A percentile compares a stretch with the other conserved stretches of the same genome.
phyloP scores from a whole-genome alignment of 202 grass and related monocot genomes.

The Saccharum hybrid region DNA sequence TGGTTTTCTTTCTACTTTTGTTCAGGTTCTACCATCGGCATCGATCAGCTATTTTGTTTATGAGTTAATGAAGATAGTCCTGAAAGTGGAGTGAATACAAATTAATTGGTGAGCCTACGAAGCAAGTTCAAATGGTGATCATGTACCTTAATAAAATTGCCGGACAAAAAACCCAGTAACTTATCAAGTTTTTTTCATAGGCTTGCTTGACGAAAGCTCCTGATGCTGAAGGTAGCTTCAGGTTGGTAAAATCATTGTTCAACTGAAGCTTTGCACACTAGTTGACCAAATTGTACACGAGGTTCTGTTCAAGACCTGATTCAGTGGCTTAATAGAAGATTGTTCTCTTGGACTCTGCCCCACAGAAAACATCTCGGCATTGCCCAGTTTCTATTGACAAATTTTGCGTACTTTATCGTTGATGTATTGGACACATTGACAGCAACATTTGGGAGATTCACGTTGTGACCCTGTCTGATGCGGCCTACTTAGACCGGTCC shows the following conservation, averaged over 20 bases:
- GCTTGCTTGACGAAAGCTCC: conserved; percentile 33
- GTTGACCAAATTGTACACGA: conserved; percentile 23
- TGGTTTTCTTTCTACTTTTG: conserved; percentile 19
- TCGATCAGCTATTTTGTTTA: conserved; percentile 98
- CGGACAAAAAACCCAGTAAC: background rate
- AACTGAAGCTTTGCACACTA: conserved; percentile 21
- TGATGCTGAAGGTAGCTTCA: conserved; percentile 23
- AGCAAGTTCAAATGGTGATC: conserved; percentile 33
- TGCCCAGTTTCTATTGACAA: conserved; percentile 30
- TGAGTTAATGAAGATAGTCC: conserved; percentile 96
- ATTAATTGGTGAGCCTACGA: conserved; percentile 20
- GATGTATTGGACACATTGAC: conserved; percentile 18
- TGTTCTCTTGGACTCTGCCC: background rate
- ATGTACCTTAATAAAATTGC: conserved; percentile 13
- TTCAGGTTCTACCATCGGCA: conserved; percentile 90
- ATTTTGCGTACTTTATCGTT: conserved; percentile 18
- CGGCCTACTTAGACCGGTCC: too few relatives aligned
- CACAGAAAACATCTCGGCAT: background rate
- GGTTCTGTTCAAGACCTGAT: background rate
- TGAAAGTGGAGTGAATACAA: conserved; percentile 81
- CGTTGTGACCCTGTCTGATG: too few relatives aligned
- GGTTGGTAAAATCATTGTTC: conserved; percentile 24
- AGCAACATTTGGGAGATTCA: conserved; percentile 21
- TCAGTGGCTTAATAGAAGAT: conserved; percentile 6
- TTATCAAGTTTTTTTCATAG: conserved; percentile 32